phyloP scores from a whole-genome alignment of 176 grass and related monocot species.

The Themeda triandra region DNA sequence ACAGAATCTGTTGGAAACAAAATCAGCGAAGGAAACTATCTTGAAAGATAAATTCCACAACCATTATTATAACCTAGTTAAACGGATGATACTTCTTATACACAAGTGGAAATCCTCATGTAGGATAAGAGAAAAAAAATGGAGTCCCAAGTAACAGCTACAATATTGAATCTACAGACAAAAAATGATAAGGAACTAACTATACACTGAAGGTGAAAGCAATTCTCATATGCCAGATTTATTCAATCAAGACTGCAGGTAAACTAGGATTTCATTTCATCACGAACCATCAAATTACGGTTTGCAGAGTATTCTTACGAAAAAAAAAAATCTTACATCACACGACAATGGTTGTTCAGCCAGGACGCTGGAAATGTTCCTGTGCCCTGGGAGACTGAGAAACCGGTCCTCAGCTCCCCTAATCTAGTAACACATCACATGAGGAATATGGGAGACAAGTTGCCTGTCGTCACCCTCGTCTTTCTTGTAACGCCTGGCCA shows the following conservation, averaged over 20 bases:
- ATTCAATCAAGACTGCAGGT: not conserved
- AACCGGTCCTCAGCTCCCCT: not conserved
- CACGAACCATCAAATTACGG: not conserved
- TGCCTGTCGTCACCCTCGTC: not conserved
- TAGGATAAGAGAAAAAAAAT: not conserved
- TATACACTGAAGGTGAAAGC: not conserved
- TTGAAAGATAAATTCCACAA: not conserved
- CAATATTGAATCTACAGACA: not conserved
- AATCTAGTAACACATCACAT: not conserved
- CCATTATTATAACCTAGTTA: not conserved
- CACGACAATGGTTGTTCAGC: not conserved
- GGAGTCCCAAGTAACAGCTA: not conserved
- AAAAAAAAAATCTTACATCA: not conserved
- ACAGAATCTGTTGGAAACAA: not conserved
- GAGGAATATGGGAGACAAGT: not conserved
- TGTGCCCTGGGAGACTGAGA: not conserved
- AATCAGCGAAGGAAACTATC: not conserved
- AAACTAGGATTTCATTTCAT: not conserved
- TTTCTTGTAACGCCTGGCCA: not conserved
- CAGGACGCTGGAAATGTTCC: not conserved
- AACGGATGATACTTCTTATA: not conserved
- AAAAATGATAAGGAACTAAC: not conserved
- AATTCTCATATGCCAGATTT: not conserved
- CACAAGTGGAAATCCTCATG: not conserved
- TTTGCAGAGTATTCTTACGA: not conserved